Evolutionary conservation across 163 green algal species (phyloP), one percentile per base, ranked within the genome.

Genomic region (Scenedesmus sp.): DNA sequence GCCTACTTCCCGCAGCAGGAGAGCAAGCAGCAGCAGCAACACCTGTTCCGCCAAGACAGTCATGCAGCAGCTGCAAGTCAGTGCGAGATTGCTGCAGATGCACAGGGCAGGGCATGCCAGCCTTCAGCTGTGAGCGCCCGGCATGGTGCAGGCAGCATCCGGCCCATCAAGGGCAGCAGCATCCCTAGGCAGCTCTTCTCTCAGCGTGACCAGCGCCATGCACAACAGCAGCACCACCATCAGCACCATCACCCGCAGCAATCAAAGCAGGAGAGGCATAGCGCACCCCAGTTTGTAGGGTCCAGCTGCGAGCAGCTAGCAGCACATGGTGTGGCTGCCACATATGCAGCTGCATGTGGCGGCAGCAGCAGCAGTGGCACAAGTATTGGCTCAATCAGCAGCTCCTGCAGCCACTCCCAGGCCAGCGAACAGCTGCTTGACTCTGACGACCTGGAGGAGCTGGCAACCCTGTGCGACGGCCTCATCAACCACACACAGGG

Each of bases 1-100:
- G 86, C 86, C 33, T 91, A 91, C 86, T 91, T 91, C 44, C 86
- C 76, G 30, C 42, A 42, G 26, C 86, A 91, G 43, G 68, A 73
- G 70, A 68, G 56, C 33, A 20, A 90, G 35, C 51, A 59, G 65
- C 65, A 68, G 70, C 85, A 61, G 44, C 44, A 40, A 35, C 22
- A 3, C 35, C 0, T 76, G 30, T 82, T 37, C 18, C 18, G 16
- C 16, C 35, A 83, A 37, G 73, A 22, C 73, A 83, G 2, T 49
- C 35, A 12, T 46, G 37, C 37, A 13, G 37, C 37, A 2, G 33
- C 9, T 49, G 37, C 73, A 49, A 15, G 4, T 30, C 37, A 83
- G 15, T 20, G 16, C 12, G 3, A 83, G 6, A 49, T 35, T 37
- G 40, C 37, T 49, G 73, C 73, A 33, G 37, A 35, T 49, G 33